Conservation (phyloP, 306 rosid genomes). For the Malus fusca region DNA sequence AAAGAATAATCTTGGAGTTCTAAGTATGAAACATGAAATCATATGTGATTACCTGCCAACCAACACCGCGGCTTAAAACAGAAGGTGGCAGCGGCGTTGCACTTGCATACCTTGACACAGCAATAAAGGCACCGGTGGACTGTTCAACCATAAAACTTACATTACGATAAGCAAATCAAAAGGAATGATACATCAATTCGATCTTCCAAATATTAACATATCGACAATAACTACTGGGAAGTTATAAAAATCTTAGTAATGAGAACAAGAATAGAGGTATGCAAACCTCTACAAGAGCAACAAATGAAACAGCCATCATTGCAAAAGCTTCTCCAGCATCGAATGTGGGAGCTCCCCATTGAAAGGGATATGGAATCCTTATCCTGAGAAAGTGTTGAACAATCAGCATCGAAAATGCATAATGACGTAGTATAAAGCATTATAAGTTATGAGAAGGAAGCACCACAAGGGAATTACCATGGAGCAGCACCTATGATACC, state of each 20-base stretch:
- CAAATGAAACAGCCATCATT: slow-evolving; percentile 94
- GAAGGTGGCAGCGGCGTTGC: slow-evolving; percentile 93
- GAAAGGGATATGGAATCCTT: slow-evolving; percentile 92
- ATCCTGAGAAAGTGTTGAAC: slow-evolving; percentile 42
- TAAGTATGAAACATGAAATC: not conserved
- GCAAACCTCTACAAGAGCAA: slow-evolving; percentile 84
- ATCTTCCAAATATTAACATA: not conserved
- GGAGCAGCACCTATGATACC: slow-evolving; percentile 78
- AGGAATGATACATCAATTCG: not conserved
- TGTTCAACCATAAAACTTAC: slow-evolving; percentile 26
- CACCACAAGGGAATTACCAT: slow-evolving; percentile 45
- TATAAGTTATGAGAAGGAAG: not conserved
- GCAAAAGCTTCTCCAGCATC: slow-evolving; percentile 98
- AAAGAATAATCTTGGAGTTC: not conserved
- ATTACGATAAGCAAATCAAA: not conserved
- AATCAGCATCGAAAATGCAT: slow-evolving; percentile 56
- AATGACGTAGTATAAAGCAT: not conserved
- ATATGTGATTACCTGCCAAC: slow-evolving; percentile 74
- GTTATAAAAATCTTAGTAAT: not conserved
- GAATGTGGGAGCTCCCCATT: slow-evolving; percentile 98
- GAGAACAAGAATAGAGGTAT: not conserved
- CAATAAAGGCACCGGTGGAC: slow-evolving; percentile 86
- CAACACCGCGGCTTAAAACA: slow-evolving; percentile 89
- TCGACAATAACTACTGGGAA: not conserved
- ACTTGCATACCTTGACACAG: slow-evolving; percentile 83